Percentiles rank a stretch among this genome's conserved stretches.
Evolutionary conservation across 2,329 filamentous ascomycete genomes (phyloP).

Genomic region (Coniochaeta sp.): DNA sequence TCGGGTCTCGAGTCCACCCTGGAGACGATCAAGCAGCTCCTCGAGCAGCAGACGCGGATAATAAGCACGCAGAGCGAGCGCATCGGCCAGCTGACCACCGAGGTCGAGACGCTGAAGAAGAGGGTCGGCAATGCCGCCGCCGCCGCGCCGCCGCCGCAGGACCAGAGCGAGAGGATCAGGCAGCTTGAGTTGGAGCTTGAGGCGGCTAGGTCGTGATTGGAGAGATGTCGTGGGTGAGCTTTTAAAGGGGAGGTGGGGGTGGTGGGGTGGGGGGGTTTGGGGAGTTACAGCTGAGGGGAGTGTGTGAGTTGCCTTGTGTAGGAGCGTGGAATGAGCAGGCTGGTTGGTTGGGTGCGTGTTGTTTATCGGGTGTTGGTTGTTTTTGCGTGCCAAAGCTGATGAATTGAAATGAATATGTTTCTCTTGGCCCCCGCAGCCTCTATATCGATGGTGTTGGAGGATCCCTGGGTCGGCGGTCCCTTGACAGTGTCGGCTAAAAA

Average conservation of each 20-base stretch:
- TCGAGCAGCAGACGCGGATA: constrained; percentile 70
- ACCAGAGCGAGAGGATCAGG: constrained; percentile 61
- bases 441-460: neutral
- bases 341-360: neutral
- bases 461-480: neutral
- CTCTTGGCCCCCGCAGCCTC: neutral
- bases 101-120: constrained; percentile 76
- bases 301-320: neutral
- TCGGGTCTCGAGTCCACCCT: constrained; percentile 56
- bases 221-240: too few relatives aligned
- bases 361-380: neutral
- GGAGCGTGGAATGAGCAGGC: neutral
- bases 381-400: neutral
- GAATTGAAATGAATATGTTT: neutral
- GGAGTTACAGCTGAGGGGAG: neutral
- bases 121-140: constrained; percentile 50
- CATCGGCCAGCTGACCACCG: constrained; percentile 57
- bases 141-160: constrained; percentile 33
- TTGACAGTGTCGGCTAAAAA: neutral
- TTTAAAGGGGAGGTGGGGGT: too few relatives aligned
- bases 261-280: neutral
- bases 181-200: constrained; percentile 62
- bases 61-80: constrained; percentile 68
- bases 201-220: constrained; percentile 51
- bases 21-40: constrained; percentile 66